A percentile compares a stretch with the other conserved stretches of the same genome.
Conservation (phyloP, 1,284 basidiomycete species). For the Malassezia dermatis region DNA sequence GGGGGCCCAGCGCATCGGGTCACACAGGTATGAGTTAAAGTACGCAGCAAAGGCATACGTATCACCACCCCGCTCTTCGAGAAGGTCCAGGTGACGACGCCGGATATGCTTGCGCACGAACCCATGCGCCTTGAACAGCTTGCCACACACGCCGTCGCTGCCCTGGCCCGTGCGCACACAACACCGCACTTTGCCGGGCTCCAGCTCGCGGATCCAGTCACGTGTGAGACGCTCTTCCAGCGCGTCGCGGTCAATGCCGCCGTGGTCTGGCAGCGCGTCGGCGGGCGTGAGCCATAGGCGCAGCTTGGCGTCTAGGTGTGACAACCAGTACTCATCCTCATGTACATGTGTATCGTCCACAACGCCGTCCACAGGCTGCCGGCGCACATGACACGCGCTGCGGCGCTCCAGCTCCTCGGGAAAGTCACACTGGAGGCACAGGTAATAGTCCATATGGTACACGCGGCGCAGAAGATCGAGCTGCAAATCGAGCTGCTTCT, state of each 20-base stretch:
- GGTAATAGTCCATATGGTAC: conserved; percentile 43
- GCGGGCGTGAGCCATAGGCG: conserved; percentile 22
- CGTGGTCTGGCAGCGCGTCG: conserved; percentile 23
- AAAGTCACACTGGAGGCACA: conserved; percentile 36
- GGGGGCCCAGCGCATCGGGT: conserved; percentile 17
- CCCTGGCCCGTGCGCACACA: conserved; percentile 21
- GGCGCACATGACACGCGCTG: conserved; percentile 26
- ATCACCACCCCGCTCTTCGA: conserved; percentile 14
- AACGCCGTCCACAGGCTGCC: conserved; percentile 18
- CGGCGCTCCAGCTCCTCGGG: conserved; percentile 38
- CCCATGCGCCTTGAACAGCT: conserved; percentile 35
- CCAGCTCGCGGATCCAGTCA: background rate
- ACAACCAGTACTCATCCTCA: conserved; percentile 27
- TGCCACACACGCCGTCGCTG: conserved; percentile 25
- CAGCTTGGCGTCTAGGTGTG: conserved; percentile 33
- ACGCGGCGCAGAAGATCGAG: conserved; percentile 37
- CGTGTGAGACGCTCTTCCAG: background rate
- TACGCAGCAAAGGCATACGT: conserved; percentile 6
- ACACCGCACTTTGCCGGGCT: conserved; percentile 37
- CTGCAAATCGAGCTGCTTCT: conserved; percentile 36
- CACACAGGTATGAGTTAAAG: conserved; percentile 30
- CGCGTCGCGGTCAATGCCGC: conserved; percentile 23
- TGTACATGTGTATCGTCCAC: conserved; percentile 12
- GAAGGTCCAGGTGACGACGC: conserved; percentile 34
- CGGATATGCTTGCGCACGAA: conserved; percentile 42